Conservation (phyloP, 2,329 filamentous ascomycete genomes). For the Botrytis medusae region DNA sequence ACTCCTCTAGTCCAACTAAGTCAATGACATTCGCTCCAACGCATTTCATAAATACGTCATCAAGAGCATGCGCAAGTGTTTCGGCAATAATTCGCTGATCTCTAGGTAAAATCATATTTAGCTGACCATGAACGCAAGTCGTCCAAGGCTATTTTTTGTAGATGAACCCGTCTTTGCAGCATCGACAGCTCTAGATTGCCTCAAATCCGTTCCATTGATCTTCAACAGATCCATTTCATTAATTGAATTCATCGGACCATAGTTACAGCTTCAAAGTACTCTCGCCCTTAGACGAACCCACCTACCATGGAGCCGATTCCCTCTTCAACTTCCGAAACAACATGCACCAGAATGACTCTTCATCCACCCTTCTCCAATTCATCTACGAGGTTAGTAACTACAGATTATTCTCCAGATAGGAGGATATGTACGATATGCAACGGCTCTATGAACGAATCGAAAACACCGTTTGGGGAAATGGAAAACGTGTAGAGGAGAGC, state of each 20-base stretch:
- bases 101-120: neutral
- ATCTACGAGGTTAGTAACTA: conserved; percentile 60
- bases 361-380: conserved; percentile 54
- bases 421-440: conserved; percentile 50
- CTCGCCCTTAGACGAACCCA: conserved; percentile 8
- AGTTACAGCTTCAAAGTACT: conserved; percentile 34
- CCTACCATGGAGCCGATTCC: conserved; percentile 29
- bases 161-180: conserved; percentile 6
- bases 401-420: conserved; percentile 57
- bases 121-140: neutral
- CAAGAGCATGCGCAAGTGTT: conserved; percentile 5
- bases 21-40: neutral
- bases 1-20: neutral
- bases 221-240: conserved; percentile 22
- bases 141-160: neutral
- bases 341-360: conserved; percentile 36
- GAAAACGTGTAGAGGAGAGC: conserved; percentile 38
- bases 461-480: conserved; percentile 43
- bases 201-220: conserved; percentile 33
- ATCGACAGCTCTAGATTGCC: conserved; percentile 31
- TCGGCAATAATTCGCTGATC: neutral
- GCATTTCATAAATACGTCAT: neutral
- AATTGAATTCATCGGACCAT: conserved; percentile 31
- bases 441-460: conserved; percentile 51
- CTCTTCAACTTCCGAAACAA: conserved; percentile 46